These are phyloP conservation scores for Spathaspora hagerdaliae DNA, from an alignment of 805 yeast species.

Conservation along the genomic window DNA sequence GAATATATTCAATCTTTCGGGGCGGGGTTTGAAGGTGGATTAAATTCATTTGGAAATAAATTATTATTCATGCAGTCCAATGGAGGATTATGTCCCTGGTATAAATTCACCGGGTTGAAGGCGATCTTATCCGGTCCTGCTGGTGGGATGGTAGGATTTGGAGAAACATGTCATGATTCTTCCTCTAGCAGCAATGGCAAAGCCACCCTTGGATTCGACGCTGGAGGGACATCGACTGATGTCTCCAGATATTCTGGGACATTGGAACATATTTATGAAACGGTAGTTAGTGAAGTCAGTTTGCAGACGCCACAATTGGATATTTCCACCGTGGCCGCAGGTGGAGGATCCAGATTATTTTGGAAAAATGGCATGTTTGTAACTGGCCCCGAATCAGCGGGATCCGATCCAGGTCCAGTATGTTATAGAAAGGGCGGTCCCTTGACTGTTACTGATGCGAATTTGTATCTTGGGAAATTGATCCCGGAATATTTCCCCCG, in stretches of 20 bases:
- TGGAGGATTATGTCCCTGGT: constrained; percentile 88
- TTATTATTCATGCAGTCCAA: constrained; percentile 94
- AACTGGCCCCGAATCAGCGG: constrained; percentile 40
- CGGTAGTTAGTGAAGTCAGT: constrained; percentile 41
- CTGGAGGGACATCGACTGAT: constrained; percentile 46
- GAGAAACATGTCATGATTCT: constrained; percentile 70
- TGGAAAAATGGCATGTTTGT: constrained; percentile 37
- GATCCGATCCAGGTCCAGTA: constrained; percentile 40
- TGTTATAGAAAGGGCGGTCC: constrained; percentile 39
- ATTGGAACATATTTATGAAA: constrained; percentile 40
- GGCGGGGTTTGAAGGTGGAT: constrained; percentile 39
- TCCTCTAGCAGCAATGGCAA: constrained; percentile 7
- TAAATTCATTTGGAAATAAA: constrained; percentile 41
- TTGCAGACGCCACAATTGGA: constrained; percentile 44
- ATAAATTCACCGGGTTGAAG: constrained; percentile 76
- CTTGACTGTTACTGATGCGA: constrained; percentile 37
- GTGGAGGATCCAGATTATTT: constrained; percentile 40
- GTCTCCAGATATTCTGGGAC: constrained; percentile 40
- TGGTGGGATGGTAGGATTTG: constrained; percentile 94
- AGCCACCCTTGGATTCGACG: constrained; percentile 40
- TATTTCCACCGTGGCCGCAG: constrained; percentile 45
- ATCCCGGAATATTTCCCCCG: constrained; percentile 35
- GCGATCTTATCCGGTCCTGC: constrained; percentile 96
- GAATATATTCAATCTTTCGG: constrained; percentile 34
- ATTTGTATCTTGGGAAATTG: constrained; percentile 30